Evolutionary conservation across 768 basidiomycete genomes (phyloP).

Genomic region (Boletus vinaceobasis): DNA sequence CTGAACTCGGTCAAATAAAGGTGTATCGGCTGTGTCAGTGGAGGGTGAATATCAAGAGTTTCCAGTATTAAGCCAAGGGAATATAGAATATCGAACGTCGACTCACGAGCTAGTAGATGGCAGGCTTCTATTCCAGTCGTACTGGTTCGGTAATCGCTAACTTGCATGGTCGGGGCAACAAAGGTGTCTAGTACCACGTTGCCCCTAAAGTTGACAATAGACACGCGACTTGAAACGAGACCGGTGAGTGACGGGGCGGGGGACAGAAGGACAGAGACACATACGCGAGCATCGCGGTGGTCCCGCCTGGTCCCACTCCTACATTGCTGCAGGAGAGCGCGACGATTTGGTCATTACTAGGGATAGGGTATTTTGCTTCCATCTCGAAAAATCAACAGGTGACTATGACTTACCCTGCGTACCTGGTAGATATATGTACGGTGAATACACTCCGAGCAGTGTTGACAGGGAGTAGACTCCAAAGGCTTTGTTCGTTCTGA

Average conservation of each 20-base stretch:
- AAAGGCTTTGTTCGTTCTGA: conserved; percentile 16
- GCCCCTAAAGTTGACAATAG: conserved; percentile 59
- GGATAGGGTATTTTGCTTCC: conserved; percentile 33
- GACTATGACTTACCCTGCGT: conserved; percentile 16
- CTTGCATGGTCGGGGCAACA: conserved; percentile 62
- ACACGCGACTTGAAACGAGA: conserved; percentile 40
- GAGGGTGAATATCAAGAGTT: background rate
- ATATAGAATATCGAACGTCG: background rate
- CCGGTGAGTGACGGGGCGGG: conserved; percentile 3
- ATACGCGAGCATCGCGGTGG: conserved; percentile 80
- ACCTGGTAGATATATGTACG: conserved; percentile 24
- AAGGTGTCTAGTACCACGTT: conserved; percentile 56
- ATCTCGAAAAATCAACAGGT: conserved; percentile 20
- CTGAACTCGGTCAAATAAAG: conserved; percentile 61
- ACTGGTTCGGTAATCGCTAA: conserved; percentile 70
- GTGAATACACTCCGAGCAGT: conserved; percentile 5
- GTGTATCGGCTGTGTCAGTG: conserved; percentile 35
- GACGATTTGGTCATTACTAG: conserved; percentile 45
- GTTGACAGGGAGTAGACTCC: conserved; percentile 15
- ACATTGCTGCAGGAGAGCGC: conserved; percentile 65
- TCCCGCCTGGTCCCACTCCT: conserved; percentile 79
- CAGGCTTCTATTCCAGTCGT: conserved; percentile 53
- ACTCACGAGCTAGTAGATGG: conserved; percentile 40
- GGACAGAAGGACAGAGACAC: conserved; percentile 26
- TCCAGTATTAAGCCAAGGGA: background rate